Evolutionary conservation across 805 yeast genomes (phyloP), one percentile per base, ranked within the genome.

Genomic region (Kodamaea laetipori): DNA sequence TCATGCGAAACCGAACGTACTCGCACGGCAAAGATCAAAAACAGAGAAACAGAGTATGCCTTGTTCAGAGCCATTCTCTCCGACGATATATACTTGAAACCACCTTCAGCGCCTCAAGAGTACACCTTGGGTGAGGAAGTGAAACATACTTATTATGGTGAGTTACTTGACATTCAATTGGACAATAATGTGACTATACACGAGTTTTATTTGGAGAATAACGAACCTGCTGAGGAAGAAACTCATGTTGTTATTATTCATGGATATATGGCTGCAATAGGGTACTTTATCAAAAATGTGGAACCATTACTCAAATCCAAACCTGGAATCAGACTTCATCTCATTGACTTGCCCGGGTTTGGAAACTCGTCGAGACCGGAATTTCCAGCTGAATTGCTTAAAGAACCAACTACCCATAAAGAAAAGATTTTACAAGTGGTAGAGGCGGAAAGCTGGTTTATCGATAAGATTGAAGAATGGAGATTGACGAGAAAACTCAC

Each of bases 201-300:
- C 46, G 75, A 70, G 44, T 56, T 69, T 23, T 64, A 57, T 42
- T 45, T 70, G 12, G 57, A 51, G 35, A 64, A 64, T 45, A 50
- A 48, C 10, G 31, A 52, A 10, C 51, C 55, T 0, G 34, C 39
- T 11, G 39, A 41, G 3, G 54, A 46, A 7, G 39, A 25, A 16
- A 45, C 41, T 5, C 62, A 64, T 35, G 39, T 67, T 4, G 74
- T 70, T 6, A 49, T 70, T 0, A 60, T 69, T 12, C 75, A 70
- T 46, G 75, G 75, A 4, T 70, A 69, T 49, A 69, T 70, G 75
- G 75, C 75, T 2, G 73, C 75, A 1, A 51, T 64, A 46, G 75
- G 74, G 4, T 70, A 62, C 50, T 69, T 67, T 41, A 54, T 69
- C 41, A 67, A 67, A 50, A 70, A 69, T 41, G 52, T 67, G 18